Evolutionary conservation across 345 rosid species (phyloP).

Genomic region (Lumnitzera racemosa): DNA sequence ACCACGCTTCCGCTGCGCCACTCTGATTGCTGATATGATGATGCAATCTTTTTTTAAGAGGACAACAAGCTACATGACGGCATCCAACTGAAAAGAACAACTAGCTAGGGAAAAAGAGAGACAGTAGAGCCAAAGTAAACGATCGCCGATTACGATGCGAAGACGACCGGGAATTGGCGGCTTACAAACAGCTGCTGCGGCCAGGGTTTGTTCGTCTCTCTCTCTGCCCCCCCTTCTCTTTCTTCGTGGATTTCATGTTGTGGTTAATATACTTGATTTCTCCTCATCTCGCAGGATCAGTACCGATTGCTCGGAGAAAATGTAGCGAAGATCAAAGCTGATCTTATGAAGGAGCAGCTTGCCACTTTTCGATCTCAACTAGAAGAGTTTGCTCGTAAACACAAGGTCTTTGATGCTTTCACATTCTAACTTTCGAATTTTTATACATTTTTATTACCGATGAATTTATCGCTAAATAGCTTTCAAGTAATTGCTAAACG

Average conservation of each 20-base stretch:
- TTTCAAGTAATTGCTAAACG: no score
- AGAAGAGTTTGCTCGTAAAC: constrained; percentile 87
- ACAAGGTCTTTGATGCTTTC: constrained; percentile 46
- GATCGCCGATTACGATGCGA: constrained; percentile 31
- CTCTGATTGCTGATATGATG: constrained; percentile 32
- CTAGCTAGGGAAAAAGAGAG: not conserved
- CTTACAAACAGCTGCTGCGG: constrained; percentile 64
- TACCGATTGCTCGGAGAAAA: constrained; percentile 79
- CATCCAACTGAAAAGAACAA: no score
- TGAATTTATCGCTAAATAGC: no score
- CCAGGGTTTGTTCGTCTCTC: constrained; percentile 41
- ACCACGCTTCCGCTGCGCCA: constrained; percentile 73
- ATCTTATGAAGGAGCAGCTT: constrained; percentile 97
- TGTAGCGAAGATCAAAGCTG: constrained; percentile 79
- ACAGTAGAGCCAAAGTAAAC: not conserved
- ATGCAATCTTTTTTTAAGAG: no score
- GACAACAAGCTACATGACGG: no score
- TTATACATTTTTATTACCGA: no score
- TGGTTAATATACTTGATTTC: not conserved
- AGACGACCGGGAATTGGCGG: constrained; percentile 93
- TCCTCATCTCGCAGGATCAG: constrained; percentile 41
- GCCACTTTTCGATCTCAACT: constrained; percentile 79
- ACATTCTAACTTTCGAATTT: not conserved
- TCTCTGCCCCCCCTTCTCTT: not conserved
- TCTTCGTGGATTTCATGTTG: not conserved